Base-by-base conservation (phyloP, 73 alveolate species). In the Durusdinium trenchii region DNA sequence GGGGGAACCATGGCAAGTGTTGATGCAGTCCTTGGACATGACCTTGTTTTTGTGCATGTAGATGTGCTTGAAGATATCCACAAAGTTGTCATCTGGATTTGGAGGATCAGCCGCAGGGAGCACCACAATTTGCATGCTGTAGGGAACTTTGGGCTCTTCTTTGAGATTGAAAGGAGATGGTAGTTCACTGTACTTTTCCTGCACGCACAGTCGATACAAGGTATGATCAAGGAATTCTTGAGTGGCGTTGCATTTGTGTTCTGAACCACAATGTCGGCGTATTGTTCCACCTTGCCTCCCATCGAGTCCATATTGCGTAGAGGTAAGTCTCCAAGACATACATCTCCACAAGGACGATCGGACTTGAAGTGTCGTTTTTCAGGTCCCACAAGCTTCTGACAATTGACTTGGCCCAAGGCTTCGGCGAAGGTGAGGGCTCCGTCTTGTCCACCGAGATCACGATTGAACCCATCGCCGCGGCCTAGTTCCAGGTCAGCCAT, bases 121-220 rank as follows among this genome's bases (percentile, higher is more conserved):
- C 7, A 86, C 42, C 46, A 86, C 30, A 67, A 86, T 20, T 28
- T 86, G 95, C 85, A 86, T 43, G 95, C 76, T 86, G 84, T 86
- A 86, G 47, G 95, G 95, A 64, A 45, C 62, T 5, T 61, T 52
- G 51, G 95, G 95, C 73, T 86, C 95, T 10, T 71, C 3, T n/a
- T 61, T 60, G 67, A 40, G 95, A 14, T 48, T 3, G 57, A 40
- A 42, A 14, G 95, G 85, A 18, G 60, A 67, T 30, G 95, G 95
- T 3, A 86, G 84, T 26, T 62, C 62, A n/a, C 62, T 14, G 45
- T 26, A 86, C 47, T 86, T 86, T 60, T 46, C 16, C 47, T 86
- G 82, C 32, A 47, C 73, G 47, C 60, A 54, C 4, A 86, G 42
- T 16, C 14, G 26, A 45, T 86, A 86, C 38, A 86, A 61, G 52